Evolutionary conservation across 345 rosid species (phyloP), one percentile per base, ranked within the genome.

Genomic region (Citrus trifoliata): DNA sequence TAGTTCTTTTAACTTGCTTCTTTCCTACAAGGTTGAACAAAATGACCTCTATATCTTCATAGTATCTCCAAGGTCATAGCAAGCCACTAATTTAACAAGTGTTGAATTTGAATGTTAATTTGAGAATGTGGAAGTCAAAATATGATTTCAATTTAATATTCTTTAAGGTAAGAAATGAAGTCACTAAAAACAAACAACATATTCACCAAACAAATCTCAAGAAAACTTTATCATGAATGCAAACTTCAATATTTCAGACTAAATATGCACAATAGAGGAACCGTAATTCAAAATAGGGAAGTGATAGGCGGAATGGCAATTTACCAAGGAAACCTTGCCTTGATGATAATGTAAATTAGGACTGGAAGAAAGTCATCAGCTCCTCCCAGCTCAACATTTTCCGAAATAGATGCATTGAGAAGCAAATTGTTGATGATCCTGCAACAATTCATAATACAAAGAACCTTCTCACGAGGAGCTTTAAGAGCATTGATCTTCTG

Each of bases 271-370:
- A 59, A 37, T 7, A 60, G 8, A 22, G 6, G 76, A 59, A 77
- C 53, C 3, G 6, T 12, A 73, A 67, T 13, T 37, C 30, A 79
- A 72, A 76, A 42, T 66, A 58, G 37, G 66, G 48, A 37, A 76
- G 76, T 67, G 38, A 56, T 51, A 66, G 80, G 67, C 67, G 65
- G 86, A 77, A 79, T 22, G 81, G 81, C 73, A 77, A 84, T 85
- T 88, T 88, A 89, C 90, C 92, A 84, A 91, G 83, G 81, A 88
- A 86, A 82, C 81, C 87, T 86, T 90, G 90, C 98, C 95, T 87
- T 89, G 86, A 90, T 83, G 62, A 84, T 83, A 79, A 87, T 84
- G 82, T 86, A 84, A 76, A 83, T 83, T 73, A 91, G 89, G 81
- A 88, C 89, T 1, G 90, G 92, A 78, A 89, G 93, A 40, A 88